phyloP scores from a whole-genome alignment of 768 basidiomycete genomes.

The Vishniacozyma victoriae region DNA sequence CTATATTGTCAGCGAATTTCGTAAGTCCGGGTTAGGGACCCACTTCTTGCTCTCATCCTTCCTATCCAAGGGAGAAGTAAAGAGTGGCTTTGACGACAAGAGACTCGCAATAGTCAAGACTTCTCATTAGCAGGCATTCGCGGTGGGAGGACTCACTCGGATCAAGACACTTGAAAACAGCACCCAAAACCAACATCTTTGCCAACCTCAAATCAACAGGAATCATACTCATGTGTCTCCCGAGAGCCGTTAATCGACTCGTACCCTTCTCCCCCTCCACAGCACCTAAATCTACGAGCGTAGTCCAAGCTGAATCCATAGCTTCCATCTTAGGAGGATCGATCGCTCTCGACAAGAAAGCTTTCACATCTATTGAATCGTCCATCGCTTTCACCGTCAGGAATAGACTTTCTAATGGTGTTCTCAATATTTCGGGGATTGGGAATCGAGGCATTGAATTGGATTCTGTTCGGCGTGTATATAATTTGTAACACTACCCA shows the following conservation, averaged over 20 bases:
- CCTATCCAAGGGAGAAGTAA: constrained; percentile 72
- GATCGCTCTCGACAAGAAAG: constrained; percentile 56
- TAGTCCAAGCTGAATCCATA: constrained; percentile 69
- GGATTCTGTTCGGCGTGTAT: constrained; percentile 65
- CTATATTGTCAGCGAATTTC: constrained; percentile 48
- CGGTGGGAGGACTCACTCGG: constrained; percentile 47
- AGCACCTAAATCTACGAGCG: constrained; percentile 71
- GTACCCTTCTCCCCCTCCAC: constrained; percentile 54
- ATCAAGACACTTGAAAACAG: constrained; percentile 74
- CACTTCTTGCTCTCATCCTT: constrained; percentile 72
- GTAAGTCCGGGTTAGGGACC: constrained; percentile 30
- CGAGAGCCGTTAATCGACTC: constrained; percentile 68
- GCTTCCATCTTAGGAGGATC: constrained; percentile 72
- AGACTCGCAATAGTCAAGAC: constrained; percentile 74
- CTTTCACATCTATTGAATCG: constrained; percentile 72
- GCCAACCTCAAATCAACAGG: constrained; percentile 81
- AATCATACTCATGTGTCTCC: constrained; percentile 71
- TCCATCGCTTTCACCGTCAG: constrained; percentile 75
- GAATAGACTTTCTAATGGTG: constrained; percentile 74
- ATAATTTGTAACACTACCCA: constrained; percentile 73
- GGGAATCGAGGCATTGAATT: constrained; percentile 64
- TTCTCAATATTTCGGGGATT: constrained; percentile 78
- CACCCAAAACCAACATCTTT: constrained; percentile 86
- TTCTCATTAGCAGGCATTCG: background rate
- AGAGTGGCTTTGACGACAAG: constrained; percentile 81